Conservation (phyloP, 2,329 filamentous ascomycete genomes). For the Aaosphaeria arxii region DNA sequence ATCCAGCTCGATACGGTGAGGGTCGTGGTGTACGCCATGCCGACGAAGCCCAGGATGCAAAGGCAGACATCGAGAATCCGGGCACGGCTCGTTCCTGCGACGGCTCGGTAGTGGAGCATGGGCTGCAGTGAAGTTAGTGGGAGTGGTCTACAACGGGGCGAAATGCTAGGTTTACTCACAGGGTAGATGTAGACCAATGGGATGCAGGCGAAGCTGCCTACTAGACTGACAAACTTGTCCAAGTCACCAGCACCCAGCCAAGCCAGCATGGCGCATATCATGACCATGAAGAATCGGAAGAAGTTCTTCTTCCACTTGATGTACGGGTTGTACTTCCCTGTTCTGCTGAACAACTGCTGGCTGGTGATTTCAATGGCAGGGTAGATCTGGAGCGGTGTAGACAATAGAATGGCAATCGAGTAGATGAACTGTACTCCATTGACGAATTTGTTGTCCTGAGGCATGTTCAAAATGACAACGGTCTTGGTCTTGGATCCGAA, state of each 20-base stretch:
- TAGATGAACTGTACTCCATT: constrained; percentile 96
- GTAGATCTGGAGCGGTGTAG: constrained; percentile 94
- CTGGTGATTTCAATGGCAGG: constrained; percentile 95
- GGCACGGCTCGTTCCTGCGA: constrained; percentile 67
- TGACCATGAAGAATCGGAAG: constrained; percentile 90
- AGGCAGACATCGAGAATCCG: constrained; percentile 71
- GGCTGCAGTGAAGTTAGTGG: constrained; percentile 55
- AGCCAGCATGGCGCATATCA: constrained; percentile 79
- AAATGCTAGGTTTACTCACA: constrained; percentile 53
- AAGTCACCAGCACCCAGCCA: constrained; percentile 91
- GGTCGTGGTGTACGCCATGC: constrained; percentile 88
- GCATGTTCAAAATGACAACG: constrained; percentile 92
- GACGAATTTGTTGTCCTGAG: constrained; percentile 92
- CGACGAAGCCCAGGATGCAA: constrained; percentile 76
- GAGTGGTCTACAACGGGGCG: background rate
- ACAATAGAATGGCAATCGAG: constrained; percentile 94
- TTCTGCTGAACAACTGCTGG: constrained; percentile 88
- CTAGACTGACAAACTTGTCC: constrained; percentile 95
- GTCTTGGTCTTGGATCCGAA: constrained; percentile 96
- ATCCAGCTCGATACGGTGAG: constrained; percentile 89
- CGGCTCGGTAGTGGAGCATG: constrained; percentile 80
- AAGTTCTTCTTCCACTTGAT: constrained; percentile 99
- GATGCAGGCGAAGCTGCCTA: constrained; percentile 97
- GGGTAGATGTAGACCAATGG: constrained; percentile 97
- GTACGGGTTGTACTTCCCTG: constrained; percentile 95